Evolutionary conservation across 73 alveolate genomes (phyloP).

Genomic region (Halteria grandinella): DNA sequence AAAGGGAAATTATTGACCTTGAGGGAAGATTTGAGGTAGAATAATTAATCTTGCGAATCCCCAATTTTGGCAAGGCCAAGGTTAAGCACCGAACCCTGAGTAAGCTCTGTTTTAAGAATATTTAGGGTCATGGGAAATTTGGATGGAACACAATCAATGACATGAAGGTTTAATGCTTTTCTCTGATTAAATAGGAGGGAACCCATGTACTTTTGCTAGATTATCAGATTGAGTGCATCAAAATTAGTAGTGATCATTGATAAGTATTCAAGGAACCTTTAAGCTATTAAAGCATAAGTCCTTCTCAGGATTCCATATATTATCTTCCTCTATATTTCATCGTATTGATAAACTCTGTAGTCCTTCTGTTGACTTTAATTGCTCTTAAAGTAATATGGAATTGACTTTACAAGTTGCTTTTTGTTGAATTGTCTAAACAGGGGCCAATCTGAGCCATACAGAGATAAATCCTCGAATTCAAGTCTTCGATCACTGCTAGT

Average conservation of each 20-base stretch:
- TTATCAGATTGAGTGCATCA: background rate
- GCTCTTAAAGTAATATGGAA: constrained; percentile 38
- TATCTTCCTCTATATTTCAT: constrained; percentile 45
- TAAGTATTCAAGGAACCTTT: constrained; percentile 9
- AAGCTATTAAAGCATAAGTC: constrained; percentile 40
- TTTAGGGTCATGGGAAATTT: background rate
- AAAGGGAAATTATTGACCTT: background rate
- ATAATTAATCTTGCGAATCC: background rate
- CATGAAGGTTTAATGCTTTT: background rate
- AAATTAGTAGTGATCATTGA: constrained; percentile 9
- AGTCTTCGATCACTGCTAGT: background rate
- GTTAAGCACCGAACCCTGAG: constrained; percentile 1
- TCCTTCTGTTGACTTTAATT: constrained; percentile 3
- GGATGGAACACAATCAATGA: background rate
- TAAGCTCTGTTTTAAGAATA: constrained; percentile 22
- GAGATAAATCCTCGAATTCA: constrained; percentile 16
- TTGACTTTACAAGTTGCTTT: constrained; percentile 23
- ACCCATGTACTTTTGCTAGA: constrained; percentile 25
- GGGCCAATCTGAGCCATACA: too few species aligned
- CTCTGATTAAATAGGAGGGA: constrained; percentile 29
- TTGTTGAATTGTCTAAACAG: constrained; percentile 30
- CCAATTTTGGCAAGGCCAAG: background rate
- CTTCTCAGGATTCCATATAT: constrained; percentile 51
- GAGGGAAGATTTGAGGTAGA: background rate
- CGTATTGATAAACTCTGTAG: constrained; percentile 21